These are phyloP conservation scores for Diaporthe sp. DNA, from an alignment of 2,329 filamentous ascomycete species.

Conservation along the genomic window DNA sequence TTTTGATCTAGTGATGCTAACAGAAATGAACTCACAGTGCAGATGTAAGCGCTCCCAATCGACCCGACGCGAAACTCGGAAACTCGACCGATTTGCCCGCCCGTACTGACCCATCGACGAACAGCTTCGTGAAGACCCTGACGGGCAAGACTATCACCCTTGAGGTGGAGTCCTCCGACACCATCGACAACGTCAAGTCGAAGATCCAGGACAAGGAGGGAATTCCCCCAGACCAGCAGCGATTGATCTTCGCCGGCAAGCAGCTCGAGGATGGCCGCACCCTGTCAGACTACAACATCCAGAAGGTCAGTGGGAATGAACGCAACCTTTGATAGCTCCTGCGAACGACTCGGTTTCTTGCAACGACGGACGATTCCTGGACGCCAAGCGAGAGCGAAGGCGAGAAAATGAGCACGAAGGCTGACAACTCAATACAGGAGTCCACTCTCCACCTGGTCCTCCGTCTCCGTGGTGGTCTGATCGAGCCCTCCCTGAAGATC, in stretches of 20 bases:
- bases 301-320: conserved; percentile 78
- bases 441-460: conserved; percentile 98
- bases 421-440: conserved; percentile 71
- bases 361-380: conserved; percentile 22
- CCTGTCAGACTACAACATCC: conserved; percentile 98
- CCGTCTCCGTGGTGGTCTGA: conserved; percentile 99
- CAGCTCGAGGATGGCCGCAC: conserved; percentile 99
- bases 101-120: conserved; percentile 43
- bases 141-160: conserved; percentile 99
- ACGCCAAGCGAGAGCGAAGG: conserved; percentile 2
- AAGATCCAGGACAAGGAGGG: conserved; percentile 99
- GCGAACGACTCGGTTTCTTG: conserved; percentile 19
- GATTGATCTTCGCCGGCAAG: conserved; percentile 98
- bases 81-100: conserved; percentile 40
- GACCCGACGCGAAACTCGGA: conserved; percentile 43
- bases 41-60: conserved; percentile 78
- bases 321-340: neutral
- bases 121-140: conserved; percentile 99
- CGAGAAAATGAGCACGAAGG: conserved; percentile 21
- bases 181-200: conserved; percentile 99
- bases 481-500: conserved; percentile 98
- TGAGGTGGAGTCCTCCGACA: conserved; percentile 98
- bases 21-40: conserved; percentile 70
- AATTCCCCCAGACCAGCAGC: conserved; percentile 97
- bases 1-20: conserved; percentile 42